Evolutionary conservation across 495 filamentous ascomycete genomes (phyloP).

Genomic region (Penicillium odoratum): DNA sequence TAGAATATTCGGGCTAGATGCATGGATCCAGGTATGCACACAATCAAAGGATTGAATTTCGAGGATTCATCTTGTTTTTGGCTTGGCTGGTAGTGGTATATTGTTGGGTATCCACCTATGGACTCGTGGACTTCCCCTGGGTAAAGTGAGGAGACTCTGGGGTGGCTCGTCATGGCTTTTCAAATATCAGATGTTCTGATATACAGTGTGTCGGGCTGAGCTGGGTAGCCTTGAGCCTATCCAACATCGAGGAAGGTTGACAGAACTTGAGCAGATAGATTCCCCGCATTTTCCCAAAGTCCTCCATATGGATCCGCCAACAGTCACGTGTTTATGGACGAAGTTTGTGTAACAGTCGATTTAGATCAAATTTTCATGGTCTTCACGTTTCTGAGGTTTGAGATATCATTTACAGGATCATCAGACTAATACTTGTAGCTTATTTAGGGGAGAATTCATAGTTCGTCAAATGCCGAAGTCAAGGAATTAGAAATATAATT

Average conservation of each 20-base stretch:
- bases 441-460: too few relatives aligned
- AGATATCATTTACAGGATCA: too few relatives aligned
- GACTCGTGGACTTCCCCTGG: slow-evolving; percentile 20
- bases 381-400: too few relatives aligned
- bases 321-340: not conserved
- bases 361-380: too few relatives aligned
- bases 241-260: not conserved
- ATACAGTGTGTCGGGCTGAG: not conserved
- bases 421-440: too few relatives aligned
- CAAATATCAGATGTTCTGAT: not conserved
- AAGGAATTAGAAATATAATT: not conserved
- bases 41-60: slow-evolving; percentile 19
- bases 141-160: slow-evolving; percentile 7
- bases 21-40: slow-evolving; percentile 22
- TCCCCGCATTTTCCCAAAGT: not conserved
- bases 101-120: slow-evolving; percentile 19
- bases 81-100: slow-evolving; percentile 23
- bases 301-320: not conserved
- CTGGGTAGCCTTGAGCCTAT: not conserved
- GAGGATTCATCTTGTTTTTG: not conserved
- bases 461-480: too few relatives aligned
- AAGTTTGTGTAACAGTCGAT: not conserved
- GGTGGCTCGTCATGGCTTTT: not conserved
- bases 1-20: slow-evolving; percentile 28
- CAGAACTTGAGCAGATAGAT: not conserved